Evolutionary conservation across 2,329 filamentous ascomycete genomes (phyloP).

Genomic region (Monosporascus sp.): DNA sequence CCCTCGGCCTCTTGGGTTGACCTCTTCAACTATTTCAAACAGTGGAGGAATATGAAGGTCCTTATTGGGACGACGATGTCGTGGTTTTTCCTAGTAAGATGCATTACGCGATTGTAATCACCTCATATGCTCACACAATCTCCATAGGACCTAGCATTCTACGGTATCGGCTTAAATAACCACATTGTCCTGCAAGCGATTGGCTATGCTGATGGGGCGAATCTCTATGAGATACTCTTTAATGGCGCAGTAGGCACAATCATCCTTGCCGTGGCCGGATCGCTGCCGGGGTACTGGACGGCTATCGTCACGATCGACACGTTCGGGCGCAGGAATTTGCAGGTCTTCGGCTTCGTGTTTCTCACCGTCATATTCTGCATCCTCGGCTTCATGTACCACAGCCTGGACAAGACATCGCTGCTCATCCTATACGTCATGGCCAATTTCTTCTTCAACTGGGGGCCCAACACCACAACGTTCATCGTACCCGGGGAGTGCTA

Average conservation of each 20-base stretch:
- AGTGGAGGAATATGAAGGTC: conserved; percentile 66
- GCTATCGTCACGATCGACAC: conserved; percentile 70
- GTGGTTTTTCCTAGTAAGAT: conserved; percentile 69
- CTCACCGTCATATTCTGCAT: conserved; percentile 58
- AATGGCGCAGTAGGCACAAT: conserved; percentile 73
- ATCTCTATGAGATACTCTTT: conserved; percentile 63
- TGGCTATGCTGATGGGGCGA: conserved; percentile 59
- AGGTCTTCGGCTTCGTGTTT: conserved; percentile 56
- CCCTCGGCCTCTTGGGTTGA: conserved; percentile 68
- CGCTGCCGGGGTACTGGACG: conserved; percentile 76
- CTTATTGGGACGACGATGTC: conserved; percentile 72
- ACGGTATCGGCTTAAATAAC: conserved; percentile 72
- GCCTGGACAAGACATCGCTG: conserved; percentile 42
- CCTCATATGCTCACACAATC: conserved; percentile 7
- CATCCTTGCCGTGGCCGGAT: conserved; percentile 70
- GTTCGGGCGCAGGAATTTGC: conserved; percentile 71
- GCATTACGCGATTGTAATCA: background rate
- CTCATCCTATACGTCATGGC: conserved; percentile 59
- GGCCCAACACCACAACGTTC: conserved; percentile 62
- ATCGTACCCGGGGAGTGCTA: conserved; percentile 61
- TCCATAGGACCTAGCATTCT: conserved; percentile 58
- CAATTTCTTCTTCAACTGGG: conserved; percentile 64
- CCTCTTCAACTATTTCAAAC: conserved; percentile 59
- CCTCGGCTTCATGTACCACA: conserved; percentile 55
- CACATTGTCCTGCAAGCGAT: conserved; percentile 66